phyloP scores from a whole-genome alignment of 2,329 filamentous ascomycete genomes.

The Neofusicoccum sp. region DNA sequence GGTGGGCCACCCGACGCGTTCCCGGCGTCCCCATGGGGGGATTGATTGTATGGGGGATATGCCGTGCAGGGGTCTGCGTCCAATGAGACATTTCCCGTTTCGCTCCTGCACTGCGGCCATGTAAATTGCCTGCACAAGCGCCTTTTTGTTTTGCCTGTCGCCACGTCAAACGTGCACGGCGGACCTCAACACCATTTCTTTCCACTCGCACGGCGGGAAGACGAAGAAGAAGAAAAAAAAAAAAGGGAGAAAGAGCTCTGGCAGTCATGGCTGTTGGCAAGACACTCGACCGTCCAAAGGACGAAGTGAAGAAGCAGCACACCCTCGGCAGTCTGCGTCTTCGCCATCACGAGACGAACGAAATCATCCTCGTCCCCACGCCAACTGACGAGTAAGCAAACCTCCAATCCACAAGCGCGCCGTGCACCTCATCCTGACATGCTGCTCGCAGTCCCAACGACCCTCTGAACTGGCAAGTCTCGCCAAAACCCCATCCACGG shows the following conservation, averaged over 20 bases:
- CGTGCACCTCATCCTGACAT: constrained; percentile 31
- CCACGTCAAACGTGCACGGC: background rate
- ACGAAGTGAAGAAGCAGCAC: constrained; percentile 13
- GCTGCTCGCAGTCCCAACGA: constrained; percentile 43
- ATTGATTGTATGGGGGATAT: background rate
- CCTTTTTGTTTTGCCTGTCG: background rate
- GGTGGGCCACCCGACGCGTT: background rate
- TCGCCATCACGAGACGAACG: constrained; percentile 36
- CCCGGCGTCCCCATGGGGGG: background rate
- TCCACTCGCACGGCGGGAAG: background rate
- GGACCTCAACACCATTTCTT: background rate
- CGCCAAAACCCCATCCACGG: constrained; percentile 2
- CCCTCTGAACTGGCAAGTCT: constrained; percentile 54
- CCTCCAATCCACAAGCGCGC: no score
- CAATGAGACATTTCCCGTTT: constrained; percentile 2
- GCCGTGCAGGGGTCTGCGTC: constrained; percentile 1
- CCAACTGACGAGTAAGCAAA: constrained; percentile 35
- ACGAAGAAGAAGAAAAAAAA: no score
- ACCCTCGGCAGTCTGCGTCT: constrained; percentile 19
- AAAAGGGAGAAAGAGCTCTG: background rate
- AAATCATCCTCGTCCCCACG: constrained; percentile 53
- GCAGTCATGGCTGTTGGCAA: constrained; percentile 17
- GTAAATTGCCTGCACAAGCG: background rate
- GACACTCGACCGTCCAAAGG: constrained; percentile 11
- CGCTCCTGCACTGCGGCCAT: background rate